phyloP scores from a whole-genome alignment of 345 rosid species.

The Camelina laxa region DNA sequence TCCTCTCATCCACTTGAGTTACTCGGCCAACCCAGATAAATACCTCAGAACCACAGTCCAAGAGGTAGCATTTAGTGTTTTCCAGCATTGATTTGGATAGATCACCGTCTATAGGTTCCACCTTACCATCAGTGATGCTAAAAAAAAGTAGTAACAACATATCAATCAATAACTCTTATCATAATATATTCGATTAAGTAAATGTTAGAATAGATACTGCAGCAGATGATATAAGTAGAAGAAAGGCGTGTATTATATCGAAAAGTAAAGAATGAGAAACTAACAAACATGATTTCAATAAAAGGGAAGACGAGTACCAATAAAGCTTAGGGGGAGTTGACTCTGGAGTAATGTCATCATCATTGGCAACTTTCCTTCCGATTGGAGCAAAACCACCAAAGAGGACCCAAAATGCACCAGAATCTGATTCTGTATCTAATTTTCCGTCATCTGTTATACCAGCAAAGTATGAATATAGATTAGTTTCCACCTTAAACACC shows the following conservation, averaged over 20 bases:
- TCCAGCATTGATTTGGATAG: slow-evolving; percentile 82
- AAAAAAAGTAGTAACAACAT: slow-evolving; percentile 13
- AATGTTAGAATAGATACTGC: background rate
- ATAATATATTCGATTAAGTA: background rate
- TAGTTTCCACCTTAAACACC: slow-evolving; percentile 30
- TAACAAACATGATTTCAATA: slow-evolving; percentile 9
- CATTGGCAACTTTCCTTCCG: slow-evolving; percentile 79
- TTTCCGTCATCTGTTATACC: slow-evolving; percentile 78
- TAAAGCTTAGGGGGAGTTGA: slow-evolving; percentile 77
- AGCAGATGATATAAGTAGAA: slow-evolving; percentile 5
- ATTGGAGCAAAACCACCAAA: slow-evolving; percentile 89
- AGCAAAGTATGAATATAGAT: slow-evolving; percentile 32
- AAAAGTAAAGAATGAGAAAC: background rate
- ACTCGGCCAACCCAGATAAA: slow-evolving; percentile 97
- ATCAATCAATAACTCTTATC: slow-evolving; percentile 38
- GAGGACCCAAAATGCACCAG: slow-evolving; percentile 95
- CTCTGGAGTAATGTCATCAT: slow-evolving; percentile 79
- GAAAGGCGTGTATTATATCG: background rate
- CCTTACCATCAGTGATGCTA: slow-evolving; percentile 72
- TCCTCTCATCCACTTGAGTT: slow-evolving; percentile 97
- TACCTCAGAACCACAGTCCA: slow-evolving; percentile 86
- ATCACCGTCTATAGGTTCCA: slow-evolving; percentile 72
- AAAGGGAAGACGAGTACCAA: slow-evolving; percentile 53
- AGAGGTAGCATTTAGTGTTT: slow-evolving; percentile 81
- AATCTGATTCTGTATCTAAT: slow-evolving; percentile 92